Percentiles rank a stretch among this genome's conserved stretches.
Evolutionary conservation across 495 filamentous ascomycete genomes (phyloP).

Genomic region (Penicillium paxilli): DNA sequence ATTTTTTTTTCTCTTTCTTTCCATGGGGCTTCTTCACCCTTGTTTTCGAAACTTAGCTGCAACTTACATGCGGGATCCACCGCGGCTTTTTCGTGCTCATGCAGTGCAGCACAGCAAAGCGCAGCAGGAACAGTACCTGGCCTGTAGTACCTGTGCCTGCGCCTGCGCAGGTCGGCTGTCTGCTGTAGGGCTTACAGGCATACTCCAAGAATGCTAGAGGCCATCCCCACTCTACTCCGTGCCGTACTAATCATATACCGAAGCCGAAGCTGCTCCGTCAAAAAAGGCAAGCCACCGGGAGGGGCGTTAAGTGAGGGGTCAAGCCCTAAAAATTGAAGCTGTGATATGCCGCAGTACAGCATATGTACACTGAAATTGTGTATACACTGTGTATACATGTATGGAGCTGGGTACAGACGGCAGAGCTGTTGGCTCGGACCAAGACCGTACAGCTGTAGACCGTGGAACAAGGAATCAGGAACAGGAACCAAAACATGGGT

Average conservation of each 20-base stretch:
- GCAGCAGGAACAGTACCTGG: no score
- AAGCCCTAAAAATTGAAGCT: not conserved
- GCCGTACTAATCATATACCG: not conserved
- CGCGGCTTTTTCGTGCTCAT: no score
- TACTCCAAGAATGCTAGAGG: not conserved
- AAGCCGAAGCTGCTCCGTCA: not conserved
- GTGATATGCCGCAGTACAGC: not conserved
- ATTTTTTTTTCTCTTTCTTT: conserved; percentile 8
- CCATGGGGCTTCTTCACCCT: conserved; percentile 11
- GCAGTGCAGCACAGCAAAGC: no score
- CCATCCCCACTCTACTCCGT: not conserved
- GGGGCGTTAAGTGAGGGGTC: not conserved
- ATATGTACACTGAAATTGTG: not conserved
- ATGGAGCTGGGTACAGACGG: not conserved
- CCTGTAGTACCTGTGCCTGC: no score
- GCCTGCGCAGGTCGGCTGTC: not conserved
- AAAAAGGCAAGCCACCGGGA: not conserved
- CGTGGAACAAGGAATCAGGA: not conserved
- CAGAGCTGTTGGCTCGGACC: not conserved
- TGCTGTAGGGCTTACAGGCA: not conserved
- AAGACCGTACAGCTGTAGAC: no score
- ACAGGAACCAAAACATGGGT: not conserved
- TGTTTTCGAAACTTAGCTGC: conserved; percentile 16
- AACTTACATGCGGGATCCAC: conserved; percentile 4
- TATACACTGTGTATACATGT: no score